These are phyloP conservation scores for Capsicum chinense DNA, from an alignment of 257 asterid species.

Conservation along the genomic window DNA sequence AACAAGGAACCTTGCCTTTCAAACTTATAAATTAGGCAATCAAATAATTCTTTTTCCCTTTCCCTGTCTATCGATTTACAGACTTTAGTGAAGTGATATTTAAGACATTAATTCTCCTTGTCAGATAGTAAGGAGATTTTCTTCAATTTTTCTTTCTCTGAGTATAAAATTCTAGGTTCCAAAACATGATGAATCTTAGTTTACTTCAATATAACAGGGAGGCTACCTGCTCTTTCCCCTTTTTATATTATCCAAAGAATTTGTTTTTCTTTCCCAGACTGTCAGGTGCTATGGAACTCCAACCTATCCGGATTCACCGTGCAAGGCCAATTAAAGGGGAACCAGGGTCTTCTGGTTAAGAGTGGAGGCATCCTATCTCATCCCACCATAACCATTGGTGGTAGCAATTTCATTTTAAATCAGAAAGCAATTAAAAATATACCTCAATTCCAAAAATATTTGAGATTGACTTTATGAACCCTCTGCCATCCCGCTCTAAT, in stretches of 20 bases:
- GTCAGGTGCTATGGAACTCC: background rate
- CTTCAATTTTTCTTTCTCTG: background rate
- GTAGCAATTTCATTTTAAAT: slow-evolving; percentile 16
- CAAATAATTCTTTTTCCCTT: background rate
- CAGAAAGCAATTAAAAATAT: background rate
- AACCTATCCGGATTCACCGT: background rate
- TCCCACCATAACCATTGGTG: background rate
- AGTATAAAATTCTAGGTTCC: background rate
- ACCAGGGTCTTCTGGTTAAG: background rate
- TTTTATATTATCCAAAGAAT: background rate
- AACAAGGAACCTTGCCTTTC: background rate
- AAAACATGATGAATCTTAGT: background rate
- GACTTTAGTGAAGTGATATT: background rate
- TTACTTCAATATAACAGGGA: background rate
- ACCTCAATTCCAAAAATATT: background rate
- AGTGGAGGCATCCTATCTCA: background rate
- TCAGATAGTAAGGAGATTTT: background rate
- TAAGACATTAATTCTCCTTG: background rate
- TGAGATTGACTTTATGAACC: background rate
- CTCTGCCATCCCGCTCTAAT: slow-evolving; percentile 21
- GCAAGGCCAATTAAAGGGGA: background rate
- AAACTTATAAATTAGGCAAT: background rate
- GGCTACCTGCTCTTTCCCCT: background rate
- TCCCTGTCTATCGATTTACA: background rate
- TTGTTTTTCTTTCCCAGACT: background rate